Conservation (phyloP, 1,139 yeast genomes). For the Tardiomyces blankii region DNA sequence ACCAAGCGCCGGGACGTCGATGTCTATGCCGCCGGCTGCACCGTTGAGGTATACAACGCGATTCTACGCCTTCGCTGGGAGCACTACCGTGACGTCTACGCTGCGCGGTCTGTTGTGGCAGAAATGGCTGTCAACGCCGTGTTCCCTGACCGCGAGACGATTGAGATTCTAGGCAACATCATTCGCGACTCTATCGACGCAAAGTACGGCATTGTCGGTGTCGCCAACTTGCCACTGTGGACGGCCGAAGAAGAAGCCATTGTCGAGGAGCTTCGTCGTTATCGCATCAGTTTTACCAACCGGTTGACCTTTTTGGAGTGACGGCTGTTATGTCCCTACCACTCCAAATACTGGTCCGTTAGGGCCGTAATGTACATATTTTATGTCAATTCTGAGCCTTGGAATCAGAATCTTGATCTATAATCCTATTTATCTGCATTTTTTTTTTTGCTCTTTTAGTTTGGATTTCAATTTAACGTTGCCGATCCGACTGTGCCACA, state of each 20-base stretch:
- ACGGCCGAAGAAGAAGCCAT: slow-evolving; percentile 24
- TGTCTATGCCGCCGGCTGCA: slow-evolving; percentile 30
- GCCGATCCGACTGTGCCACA: no score
- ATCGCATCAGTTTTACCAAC: not conserved
- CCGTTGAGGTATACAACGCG: slow-evolving; percentile 31
- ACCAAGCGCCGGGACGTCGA: slow-evolving; percentile 27
- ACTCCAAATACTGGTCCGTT: no score
- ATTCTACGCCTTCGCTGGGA: slow-evolving; percentile 30
- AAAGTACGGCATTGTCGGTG: slow-evolving; percentile 13
- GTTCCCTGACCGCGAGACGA: slow-evolving; percentile 28
- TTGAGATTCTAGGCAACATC: slow-evolving; percentile 20
- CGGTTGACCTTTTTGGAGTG: not conserved
- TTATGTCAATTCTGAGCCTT: no score
- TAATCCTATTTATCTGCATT: no score
- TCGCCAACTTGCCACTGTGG: slow-evolving; percentile 22
- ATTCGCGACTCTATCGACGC: slow-evolving; percentile 17
- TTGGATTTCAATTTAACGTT: no score
- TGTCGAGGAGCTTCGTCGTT: slow-evolving; percentile 13
- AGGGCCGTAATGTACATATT: no score
- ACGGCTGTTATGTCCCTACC: no score
- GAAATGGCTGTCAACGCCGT: slow-evolving; percentile 36
- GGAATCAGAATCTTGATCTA: no score
- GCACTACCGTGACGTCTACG: slow-evolving; percentile 28
- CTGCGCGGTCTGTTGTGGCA: slow-evolving; percentile 25
- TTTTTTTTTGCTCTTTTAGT: no score